Evolutionary conservation across 768 basidiomycete genomes (phyloP).

Genomic region (Mycena filopes): DNA sequence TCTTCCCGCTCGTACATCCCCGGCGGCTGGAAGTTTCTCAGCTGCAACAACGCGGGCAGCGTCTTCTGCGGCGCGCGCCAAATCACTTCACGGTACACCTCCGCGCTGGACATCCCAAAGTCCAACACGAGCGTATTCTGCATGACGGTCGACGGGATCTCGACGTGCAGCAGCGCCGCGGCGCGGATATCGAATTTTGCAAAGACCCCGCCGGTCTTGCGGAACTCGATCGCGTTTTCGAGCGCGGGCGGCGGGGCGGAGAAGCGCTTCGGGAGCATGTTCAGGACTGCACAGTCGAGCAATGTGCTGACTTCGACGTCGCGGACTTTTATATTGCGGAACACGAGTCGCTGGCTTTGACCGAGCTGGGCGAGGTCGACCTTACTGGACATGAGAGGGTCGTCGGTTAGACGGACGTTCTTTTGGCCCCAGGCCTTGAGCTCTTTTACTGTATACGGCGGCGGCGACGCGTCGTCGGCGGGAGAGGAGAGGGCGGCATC

Average conservation of each 20-base stretch:
- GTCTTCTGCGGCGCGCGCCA: constrained; percentile 19
- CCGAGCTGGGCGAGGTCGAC: constrained; percentile 22
- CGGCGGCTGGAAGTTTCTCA: constrained; percentile 22
- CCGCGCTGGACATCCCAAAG: constrained; percentile 20
- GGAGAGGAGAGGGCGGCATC: not conserved
- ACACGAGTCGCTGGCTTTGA: constrained; percentile 22
- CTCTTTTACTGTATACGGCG: constrained; percentile 18
- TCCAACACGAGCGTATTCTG: constrained; percentile 31
- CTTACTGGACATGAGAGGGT: constrained; percentile 13
- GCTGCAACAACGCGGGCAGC: constrained; percentile 14
- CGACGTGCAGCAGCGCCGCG: constrained; percentile 25
- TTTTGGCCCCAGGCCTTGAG: constrained; percentile 21
- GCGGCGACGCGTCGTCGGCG: not conserved
- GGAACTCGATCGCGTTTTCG: constrained; percentile 27
- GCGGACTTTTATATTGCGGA: constrained; percentile 28
- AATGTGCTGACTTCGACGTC: constrained; percentile 27
- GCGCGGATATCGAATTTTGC: constrained; percentile 20
- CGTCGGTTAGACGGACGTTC: constrained; percentile 20
- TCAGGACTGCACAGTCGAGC: constrained; percentile 23
- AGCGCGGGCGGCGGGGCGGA: constrained; percentile 9
- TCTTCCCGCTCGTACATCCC: constrained; percentile 22
- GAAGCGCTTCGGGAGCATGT: constrained; percentile 19
- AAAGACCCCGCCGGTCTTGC: constrained; percentile 8
- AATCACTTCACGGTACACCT: constrained; percentile 27
- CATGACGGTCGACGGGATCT: constrained; percentile 20